These are phyloP conservation scores for Xylariales sp. DNA, from an alignment of 2,329 filamentous ascomycete species.

Conservation along the genomic window DNA sequence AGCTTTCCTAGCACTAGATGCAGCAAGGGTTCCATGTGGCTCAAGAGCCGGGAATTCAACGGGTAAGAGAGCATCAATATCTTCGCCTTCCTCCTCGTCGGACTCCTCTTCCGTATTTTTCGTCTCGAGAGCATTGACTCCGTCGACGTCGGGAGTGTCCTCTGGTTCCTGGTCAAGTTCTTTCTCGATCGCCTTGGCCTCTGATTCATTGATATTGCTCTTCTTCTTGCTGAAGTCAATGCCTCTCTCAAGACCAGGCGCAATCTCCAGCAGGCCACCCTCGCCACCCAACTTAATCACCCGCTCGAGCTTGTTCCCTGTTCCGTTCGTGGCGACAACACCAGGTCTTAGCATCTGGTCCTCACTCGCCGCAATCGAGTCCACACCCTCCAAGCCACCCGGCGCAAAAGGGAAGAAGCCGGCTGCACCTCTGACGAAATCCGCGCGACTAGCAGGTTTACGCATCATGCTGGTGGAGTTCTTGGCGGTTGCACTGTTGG, in stretches of 20 bases:
- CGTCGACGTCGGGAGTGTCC: background rate
- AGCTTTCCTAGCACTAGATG: conserved; percentile 66
- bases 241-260: conserved; percentile 78
- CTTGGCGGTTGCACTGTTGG: conserved; percentile 85
- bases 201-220: conserved; percentile 50
- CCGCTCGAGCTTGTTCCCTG: conserved; percentile 62
- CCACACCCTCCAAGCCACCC: conserved; percentile 80
- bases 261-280: conserved; percentile 72
- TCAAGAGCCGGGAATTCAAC: conserved; percentile 91
- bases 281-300: conserved; percentile 79
- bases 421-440: conserved; percentile 88
- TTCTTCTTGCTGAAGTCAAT: conserved; percentile 64
- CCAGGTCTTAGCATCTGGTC: conserved; percentile 62
- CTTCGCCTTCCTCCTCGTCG: conserved; percentile 46
- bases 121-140: conserved; percentile 13
- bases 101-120: conserved; percentile 23
- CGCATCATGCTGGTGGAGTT: conserved; percentile 86
- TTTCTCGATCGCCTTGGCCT: conserved; percentile 55
- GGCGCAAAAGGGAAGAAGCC: conserved; percentile 94
- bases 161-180: conserved; percentile 47
- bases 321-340: conserved; percentile 36
- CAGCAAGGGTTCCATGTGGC: conserved; percentile 70
- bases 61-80: conserved; percentile 82
- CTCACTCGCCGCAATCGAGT: conserved; percentile 79
- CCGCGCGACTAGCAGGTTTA: conserved; percentile 79